Evolutionary conservation across 305 asterid genomes (phyloP).

Genomic region (Fraxinus dipetala): DNA sequence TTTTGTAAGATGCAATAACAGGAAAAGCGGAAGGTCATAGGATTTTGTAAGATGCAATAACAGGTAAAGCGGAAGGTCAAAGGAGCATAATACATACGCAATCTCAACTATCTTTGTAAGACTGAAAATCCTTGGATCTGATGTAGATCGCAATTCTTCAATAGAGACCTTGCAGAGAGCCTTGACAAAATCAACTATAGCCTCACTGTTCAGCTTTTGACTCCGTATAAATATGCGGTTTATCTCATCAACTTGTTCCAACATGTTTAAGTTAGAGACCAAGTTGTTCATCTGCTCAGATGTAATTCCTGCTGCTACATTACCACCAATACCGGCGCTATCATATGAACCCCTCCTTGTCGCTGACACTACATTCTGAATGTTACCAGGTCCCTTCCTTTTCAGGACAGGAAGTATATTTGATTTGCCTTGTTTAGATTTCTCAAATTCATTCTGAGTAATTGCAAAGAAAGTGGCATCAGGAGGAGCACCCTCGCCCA

Average conservation of each 20-base stretch:
- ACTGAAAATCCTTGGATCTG: constrained; percentile 97
- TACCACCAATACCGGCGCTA: constrained; percentile 94
- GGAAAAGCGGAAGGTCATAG: no score
- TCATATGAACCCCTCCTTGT: constrained; percentile 92
- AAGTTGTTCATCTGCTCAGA: constrained; percentile 90
- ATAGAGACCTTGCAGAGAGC: constrained; percentile 97
- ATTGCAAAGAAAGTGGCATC: constrained; percentile 95
- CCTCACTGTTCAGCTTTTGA: constrained; percentile 95
- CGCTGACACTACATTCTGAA: constrained; percentile 78
- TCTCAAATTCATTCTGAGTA: constrained; percentile 72
- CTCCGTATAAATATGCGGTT: constrained; percentile 83
- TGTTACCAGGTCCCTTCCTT: constrained; percentile 87
- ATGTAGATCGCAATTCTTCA: constrained; percentile 90
- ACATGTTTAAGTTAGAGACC: constrained; percentile 85
- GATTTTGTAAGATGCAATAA: background rate
- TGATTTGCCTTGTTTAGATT: constrained; percentile 71
- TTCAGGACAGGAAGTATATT: constrained; percentile 79
- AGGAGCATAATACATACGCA: constrained; percentile 59
- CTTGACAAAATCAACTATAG: constrained; percentile 96
- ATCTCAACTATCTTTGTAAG: constrained; percentile 98
- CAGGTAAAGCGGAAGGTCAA: constrained; percentile 14
- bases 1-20: background rate
- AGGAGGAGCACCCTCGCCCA: constrained; percentile 98
- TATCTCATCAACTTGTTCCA: constrained; percentile 98
- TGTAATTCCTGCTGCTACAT: constrained; percentile 77